Conservation (phyloP, 2,329 filamentous ascomycete genomes). For the Alternaria longipes region DNA sequence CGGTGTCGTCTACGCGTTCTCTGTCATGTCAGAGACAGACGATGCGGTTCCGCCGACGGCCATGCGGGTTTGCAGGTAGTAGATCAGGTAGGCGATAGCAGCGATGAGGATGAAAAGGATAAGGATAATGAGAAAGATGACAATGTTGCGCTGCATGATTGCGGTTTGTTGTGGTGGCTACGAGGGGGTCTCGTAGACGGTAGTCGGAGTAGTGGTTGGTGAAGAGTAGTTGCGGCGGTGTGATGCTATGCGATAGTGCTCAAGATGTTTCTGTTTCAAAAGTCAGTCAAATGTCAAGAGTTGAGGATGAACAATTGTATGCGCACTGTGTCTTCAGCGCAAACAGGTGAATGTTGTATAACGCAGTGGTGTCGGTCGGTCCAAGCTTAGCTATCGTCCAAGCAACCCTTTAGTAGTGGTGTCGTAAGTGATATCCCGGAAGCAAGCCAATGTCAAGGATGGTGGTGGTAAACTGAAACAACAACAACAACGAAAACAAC, state of each 20-base stretch:
- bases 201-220: neutral
- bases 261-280: neutral
- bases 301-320: neutral
- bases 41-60: slow-evolving; percentile 47
- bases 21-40: slow-evolving; percentile 45
- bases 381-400: slow-evolving; percentile 14
- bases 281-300: slow-evolving; percentile 1
- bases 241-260: neutral
- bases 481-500: neutral
- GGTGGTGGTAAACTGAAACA: neutral
- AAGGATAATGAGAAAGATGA: slow-evolving; percentile 63
- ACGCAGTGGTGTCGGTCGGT: neutral
- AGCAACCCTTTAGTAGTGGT: slow-evolving; percentile 16
- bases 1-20: slow-evolving; percentile 5
- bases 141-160: slow-evolving; percentile 62
- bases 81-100: slow-evolving; percentile 60
- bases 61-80: slow-evolving; percentile 58
- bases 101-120: slow-evolving; percentile 62
- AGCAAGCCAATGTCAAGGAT: slow-evolving; percentile 6
- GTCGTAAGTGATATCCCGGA: neutral
- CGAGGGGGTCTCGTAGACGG: neutral
- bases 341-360: neutral
- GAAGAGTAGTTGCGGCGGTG: neutral
- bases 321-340: slow-evolving; percentile 1
- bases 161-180: neutral